A percentile compares a stretch with the other conserved stretches of the same genome.
Evolutionary conservation across 2,329 filamentous ascomycete genomes (phyloP).

Genomic region (Alternaria sp.): DNA sequence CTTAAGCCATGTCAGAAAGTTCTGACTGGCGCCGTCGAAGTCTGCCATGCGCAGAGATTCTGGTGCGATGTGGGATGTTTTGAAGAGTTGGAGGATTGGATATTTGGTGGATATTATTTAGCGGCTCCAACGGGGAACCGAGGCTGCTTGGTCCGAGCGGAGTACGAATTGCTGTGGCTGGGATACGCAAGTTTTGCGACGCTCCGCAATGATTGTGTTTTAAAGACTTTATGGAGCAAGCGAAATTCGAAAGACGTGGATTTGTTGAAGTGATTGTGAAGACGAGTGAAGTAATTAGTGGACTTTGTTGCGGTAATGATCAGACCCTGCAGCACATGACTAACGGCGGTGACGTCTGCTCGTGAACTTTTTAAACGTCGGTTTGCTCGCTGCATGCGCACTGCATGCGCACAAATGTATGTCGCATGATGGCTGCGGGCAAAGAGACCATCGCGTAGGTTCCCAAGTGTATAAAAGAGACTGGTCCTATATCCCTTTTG

Average conservation of each 20-base stretch:
- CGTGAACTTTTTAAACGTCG: not conserved
- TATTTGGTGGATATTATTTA: constrained; percentile 30
- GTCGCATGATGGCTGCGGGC: not conserved
- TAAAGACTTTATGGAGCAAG: not conserved
- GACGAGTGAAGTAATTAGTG: not conserved
- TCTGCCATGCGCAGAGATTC: constrained; percentile 33
- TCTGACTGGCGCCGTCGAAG: constrained; percentile 56
- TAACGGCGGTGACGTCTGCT: constrained; percentile 2
- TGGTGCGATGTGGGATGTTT: constrained; percentile 23
- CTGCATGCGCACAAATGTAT: not conserved
- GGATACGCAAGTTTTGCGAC: constrained; percentile 5
- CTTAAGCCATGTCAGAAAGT: constrained; percentile 67
- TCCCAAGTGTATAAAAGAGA: not conserved
- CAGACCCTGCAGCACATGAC: constrained; percentile 14
- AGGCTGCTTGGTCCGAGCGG: constrained; percentile 29
- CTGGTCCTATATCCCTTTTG: not conserved
- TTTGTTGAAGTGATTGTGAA: not conserved
- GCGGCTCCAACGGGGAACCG: constrained; percentile 25
- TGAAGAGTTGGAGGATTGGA: constrained; percentile 26
- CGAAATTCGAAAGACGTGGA: not conserved
- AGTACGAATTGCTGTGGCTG: constrained; percentile 6
- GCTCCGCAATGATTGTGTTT: not conserved
- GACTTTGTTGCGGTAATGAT: constrained; percentile 1
- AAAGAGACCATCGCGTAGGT: not conserved
- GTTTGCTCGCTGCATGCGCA: not conserved